These are phyloP conservation scores for Monascus ruber DNA, from an alignment of 2,329 filamentous ascomycete genomes.

Conservation along the genomic window DNA sequence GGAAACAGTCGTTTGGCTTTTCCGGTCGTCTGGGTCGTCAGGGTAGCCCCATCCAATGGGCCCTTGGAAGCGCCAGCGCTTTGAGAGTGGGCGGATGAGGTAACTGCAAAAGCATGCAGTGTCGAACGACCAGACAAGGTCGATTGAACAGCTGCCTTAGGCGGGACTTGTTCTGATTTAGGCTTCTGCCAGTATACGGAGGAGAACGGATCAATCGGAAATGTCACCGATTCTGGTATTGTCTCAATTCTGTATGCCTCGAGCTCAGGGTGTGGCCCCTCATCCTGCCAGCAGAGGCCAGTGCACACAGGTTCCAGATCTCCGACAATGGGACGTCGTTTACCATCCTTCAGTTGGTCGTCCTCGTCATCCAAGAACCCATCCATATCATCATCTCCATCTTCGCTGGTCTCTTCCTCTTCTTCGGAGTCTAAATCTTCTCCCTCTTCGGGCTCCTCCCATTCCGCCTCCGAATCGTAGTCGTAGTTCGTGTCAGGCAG, in stretches of 20 bases:
- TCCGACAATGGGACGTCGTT: constrained; percentile 48
- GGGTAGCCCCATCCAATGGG: constrained; percentile 5
- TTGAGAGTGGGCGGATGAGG: constrained; percentile 4
- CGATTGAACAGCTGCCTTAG: constrained; percentile 4
- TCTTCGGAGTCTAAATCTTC: constrained; percentile 55
- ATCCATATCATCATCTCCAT: constrained; percentile 75
- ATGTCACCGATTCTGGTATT: constrained; percentile 44
- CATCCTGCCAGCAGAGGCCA: constrained; percentile 71
- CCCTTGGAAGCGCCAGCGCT: constrained; percentile 1
- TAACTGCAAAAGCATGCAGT: constrained; percentile 13
- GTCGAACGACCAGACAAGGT: constrained; percentile 5
- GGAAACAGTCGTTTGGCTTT: constrained; percentile 40
- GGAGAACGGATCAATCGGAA: constrained; percentile 76
- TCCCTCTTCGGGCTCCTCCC: constrained; percentile 61
- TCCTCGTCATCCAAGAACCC: constrained; percentile 84
- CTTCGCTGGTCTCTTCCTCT: constrained; percentile 50
- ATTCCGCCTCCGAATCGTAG: constrained; percentile 55
- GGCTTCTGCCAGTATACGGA: constrained; percentile 60
- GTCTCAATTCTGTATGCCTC: constrained; percentile 62
- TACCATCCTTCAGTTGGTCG: constrained; percentile 45
- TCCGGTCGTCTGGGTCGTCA: constrained; percentile 5
- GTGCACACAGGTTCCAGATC: constrained; percentile 66
- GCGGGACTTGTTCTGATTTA: constrained; percentile 12
- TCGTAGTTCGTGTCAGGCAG: constrained; percentile 50
- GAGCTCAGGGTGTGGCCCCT: constrained; percentile 38